These are phyloP conservation scores for Wolfiporia cocos DNA, from an alignment of 1,284 basidiomycete genomes.

Conservation along the genomic window DNA sequence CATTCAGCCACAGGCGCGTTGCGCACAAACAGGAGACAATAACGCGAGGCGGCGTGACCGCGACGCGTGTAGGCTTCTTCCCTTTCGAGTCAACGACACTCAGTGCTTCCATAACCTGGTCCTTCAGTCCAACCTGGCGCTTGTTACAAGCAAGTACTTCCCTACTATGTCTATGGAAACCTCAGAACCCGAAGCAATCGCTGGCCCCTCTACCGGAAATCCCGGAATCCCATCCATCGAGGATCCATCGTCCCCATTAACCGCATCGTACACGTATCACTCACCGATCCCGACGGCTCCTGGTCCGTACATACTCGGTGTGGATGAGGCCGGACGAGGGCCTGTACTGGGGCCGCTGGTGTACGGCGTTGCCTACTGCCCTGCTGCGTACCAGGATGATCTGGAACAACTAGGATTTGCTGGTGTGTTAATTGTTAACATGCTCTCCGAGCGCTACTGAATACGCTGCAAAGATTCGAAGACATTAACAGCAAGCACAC, in stretches of 20 bases:
- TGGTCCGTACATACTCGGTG: conserved; percentile 85
- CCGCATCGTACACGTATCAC: conserved; percentile 79
- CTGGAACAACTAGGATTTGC: conserved; percentile 87
- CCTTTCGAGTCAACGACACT: neutral
- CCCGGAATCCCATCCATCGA: conserved; percentile 27
- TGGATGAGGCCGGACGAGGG: conserved; percentile 95
- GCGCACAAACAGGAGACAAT: conserved; percentile 4
- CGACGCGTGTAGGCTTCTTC: neutral
- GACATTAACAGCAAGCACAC: conserved; percentile 72
- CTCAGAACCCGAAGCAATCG: neutral
- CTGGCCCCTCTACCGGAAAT: no score
- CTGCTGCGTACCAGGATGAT: conserved; percentile 67
- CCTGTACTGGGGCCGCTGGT: conserved; percentile 94
- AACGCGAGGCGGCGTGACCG: conserved; percentile 1
- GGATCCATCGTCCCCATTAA: conserved; percentile 33
- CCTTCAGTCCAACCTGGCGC: neutral
- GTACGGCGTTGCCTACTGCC: conserved; percentile 94
- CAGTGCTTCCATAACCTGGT: no score
- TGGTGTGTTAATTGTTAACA: conserved; percentile 54
- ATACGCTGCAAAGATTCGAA: conserved; percentile 99
- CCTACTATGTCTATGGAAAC: neutral
- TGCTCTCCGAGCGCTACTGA: no score
- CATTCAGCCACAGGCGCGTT: conserved; percentile 9
- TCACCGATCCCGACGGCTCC: conserved; percentile 59
- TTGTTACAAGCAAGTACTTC: neutral